phyloP scores from a whole-genome alignment of 2,329 filamentous ascomycete species.

The Septoria linicola region DNA sequence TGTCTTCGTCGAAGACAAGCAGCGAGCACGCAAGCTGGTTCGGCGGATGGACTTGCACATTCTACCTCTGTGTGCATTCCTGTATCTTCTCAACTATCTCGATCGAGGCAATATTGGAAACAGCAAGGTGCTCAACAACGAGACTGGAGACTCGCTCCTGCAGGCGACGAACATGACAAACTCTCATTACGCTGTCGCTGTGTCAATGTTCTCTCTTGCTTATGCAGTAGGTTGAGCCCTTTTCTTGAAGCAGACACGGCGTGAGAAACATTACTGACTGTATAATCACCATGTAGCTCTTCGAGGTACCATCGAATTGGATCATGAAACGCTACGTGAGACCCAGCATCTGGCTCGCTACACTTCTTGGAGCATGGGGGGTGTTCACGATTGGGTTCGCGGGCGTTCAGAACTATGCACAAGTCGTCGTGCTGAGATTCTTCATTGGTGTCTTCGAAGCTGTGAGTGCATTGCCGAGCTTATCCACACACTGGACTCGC shows the following conservation, averaged over 20 bases:
- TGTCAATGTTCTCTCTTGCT: conserved; percentile 37
- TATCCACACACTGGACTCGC: neutral
- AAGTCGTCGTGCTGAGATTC: conserved; percentile 38
- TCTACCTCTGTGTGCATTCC: conserved; percentile 28
- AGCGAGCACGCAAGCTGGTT: conserved; percentile 24
- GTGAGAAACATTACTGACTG: neutral
- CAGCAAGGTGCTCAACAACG: conserved; percentile 62
- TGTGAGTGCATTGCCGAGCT: neutral
- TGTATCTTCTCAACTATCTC: conserved; percentile 29
- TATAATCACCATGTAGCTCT: conserved; percentile 28
- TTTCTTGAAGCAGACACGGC: too few species aligned
- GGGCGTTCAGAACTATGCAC: conserved; percentile 38
- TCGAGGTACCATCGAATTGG: conserved; percentile 41
- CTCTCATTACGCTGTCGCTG: conserved; percentile 55
- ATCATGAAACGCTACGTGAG: conserved; percentile 42
- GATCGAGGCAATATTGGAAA: conserved; percentile 44
- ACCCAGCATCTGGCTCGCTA: conserved; percentile 42
- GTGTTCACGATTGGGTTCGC: conserved; percentile 42
- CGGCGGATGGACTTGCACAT: conserved; percentile 30
- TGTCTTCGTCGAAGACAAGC: conserved; percentile 27
- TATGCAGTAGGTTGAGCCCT: conserved; percentile 17
- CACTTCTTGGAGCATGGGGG: conserved; percentile 43
- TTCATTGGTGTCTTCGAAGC: conserved; percentile 44
- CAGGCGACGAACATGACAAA: conserved; percentile 61
- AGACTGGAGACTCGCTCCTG: conserved; percentile 61